Evolutionary conservation across 2,329 filamentous ascomycete species (phyloP).

Genomic region (Gnomoniopsis sp.): DNA sequence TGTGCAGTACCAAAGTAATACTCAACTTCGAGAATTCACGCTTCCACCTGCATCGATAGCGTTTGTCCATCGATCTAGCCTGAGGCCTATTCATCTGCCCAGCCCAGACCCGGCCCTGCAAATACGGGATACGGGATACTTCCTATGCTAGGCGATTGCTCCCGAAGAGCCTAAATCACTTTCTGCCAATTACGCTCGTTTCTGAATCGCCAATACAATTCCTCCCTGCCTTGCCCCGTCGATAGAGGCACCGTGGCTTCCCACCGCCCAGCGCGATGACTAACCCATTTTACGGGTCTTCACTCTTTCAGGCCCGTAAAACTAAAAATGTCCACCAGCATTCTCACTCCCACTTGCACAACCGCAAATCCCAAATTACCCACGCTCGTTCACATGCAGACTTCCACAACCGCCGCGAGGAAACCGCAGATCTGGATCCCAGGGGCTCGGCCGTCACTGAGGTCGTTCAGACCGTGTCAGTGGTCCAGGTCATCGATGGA

Average conservation of each 20-base stretch:
- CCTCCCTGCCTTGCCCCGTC: conserved; percentile 4
- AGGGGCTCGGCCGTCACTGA: conserved; percentile 36
- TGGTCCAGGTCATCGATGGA: conserved; percentile 50
- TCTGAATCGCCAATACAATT: conserved; percentile 2
- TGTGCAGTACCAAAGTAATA: too few relatives aligned
- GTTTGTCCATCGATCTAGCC: conserved; percentile 1
- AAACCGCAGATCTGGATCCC: conserved; percentile 22
- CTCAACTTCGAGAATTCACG: too few relatives aligned
- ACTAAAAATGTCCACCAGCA: conserved; percentile 23
- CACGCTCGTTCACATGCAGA: conserved; percentile 27
- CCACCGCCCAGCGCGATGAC: conserved; percentile 42
- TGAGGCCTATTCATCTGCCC: background rate
- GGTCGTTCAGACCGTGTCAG: conserved; percentile 53
- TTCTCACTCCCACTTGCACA: conserved; percentile 27
- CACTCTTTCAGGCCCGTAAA: conserved; percentile 45
- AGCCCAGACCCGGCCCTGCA: background rate
- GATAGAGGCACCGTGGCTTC: conserved; percentile 15
- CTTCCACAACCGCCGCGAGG: conserved; percentile 26
- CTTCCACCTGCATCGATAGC: background rate
- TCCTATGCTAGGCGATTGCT: conserved; percentile 6
- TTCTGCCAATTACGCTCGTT: conserved; percentile 15
- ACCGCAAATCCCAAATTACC: conserved; percentile 19
- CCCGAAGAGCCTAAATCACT: conserved; percentile 9
- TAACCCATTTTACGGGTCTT: conserved; percentile 42
- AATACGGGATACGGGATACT: conserved; percentile 13